Percentiles rank a stretch among this genome's conserved stretches.
Conservation (phyloP, 225 moss, liverwort and hornwort species). For the Antitrichia curtipendula region DNA sequence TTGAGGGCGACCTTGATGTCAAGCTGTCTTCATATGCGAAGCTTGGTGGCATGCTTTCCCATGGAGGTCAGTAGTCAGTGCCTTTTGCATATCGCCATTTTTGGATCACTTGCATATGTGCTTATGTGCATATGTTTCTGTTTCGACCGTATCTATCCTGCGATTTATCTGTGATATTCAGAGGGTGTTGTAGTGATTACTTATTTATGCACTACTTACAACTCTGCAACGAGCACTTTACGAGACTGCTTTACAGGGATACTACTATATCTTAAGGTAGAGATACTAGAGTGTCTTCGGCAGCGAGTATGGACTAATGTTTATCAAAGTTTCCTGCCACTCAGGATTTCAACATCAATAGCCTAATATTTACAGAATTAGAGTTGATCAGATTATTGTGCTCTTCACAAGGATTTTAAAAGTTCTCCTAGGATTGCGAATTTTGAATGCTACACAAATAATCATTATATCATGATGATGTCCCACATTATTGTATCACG, state of each 20-base stretch:
- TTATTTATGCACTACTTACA: not conserved
- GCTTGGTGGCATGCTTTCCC: conserved; percentile 89
- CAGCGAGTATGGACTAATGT: not conserved
- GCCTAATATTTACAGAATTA: not conserved
- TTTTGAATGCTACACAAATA: not conserved
- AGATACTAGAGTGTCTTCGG: not conserved
- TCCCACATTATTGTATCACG: not conserved
- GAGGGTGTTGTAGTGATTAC: not conserved
- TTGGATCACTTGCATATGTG: not conserved
- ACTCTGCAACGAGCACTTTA: not conserved
- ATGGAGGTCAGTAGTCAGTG: conserved; percentile 54
- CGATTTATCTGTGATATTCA: not conserved
- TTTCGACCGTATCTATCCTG: not conserved
- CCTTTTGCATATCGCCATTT: not conserved
- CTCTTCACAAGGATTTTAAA: not conserved
- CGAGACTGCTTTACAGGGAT: not conserved
- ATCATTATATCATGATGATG: not conserved
- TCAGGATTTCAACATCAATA: not conserved
- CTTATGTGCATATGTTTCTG: not conserved
- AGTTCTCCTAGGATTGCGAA: not conserved
- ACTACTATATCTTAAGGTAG: not conserved
- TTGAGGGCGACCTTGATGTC: conserved; percentile 95
- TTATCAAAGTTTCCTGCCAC: not conserved
- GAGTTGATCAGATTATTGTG: not conserved
- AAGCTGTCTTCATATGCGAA: conserved; percentile 96